phyloP scores from a whole-genome alignment of 2,329 filamentous ascomycete genomes.

The Lasiodiplodia citricola region DNA sequence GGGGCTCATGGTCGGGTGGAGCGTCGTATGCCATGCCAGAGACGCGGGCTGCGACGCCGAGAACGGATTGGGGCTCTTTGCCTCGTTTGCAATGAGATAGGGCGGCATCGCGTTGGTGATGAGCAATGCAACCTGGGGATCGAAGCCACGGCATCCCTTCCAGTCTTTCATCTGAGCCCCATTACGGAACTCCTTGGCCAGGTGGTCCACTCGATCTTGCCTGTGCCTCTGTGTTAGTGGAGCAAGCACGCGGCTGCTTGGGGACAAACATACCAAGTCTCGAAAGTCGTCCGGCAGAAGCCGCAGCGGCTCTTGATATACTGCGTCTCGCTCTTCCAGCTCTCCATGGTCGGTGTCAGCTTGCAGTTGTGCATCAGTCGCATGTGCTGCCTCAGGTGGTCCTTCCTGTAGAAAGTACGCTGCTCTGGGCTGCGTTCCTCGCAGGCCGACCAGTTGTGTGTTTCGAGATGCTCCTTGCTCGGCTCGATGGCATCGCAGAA shows the following conservation, averaged over 20 bases:
- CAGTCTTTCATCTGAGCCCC: slow-evolving; percentile 60
- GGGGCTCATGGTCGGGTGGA: slow-evolving; percentile 32
- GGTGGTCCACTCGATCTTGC: slow-evolving; percentile 58
- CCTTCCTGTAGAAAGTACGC: slow-evolving; percentile 67
- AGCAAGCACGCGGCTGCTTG: background rate
- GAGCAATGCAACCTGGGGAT: slow-evolving; percentile 52
- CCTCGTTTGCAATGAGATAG: slow-evolving; percentile 56
- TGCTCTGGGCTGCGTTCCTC: slow-evolving; percentile 69
- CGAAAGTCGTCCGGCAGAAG: slow-evolving; percentile 8
- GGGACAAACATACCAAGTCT: slow-evolving; percentile 2
- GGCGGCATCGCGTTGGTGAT: slow-evolving; percentile 59
- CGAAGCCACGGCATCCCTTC: slow-evolving; percentile 61
- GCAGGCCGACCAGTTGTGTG: slow-evolving; percentile 67
- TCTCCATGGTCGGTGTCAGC: slow-evolving; percentile 67
- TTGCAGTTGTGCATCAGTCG: slow-evolving; percentile 67
- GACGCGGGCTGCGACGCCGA: slow-evolving; percentile 48
- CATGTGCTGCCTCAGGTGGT: slow-evolving; percentile 66
- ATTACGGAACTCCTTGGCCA: slow-evolving; percentile 61
- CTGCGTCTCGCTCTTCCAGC: slow-evolving; percentile 63
- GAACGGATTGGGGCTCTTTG: slow-evolving; percentile 44
- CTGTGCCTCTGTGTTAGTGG: slow-evolving; percentile 51
- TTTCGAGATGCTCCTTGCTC: slow-evolving; percentile 61
- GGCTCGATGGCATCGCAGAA: slow-evolving; percentile 64
- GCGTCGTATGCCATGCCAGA: slow-evolving; percentile 35
- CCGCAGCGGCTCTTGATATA: slow-evolving; percentile 45